These are phyloP conservation scores for Monilinia laxa DNA, from an alignment of 2,329 filamentous ascomycete species.

Conservation along the genomic window DNA sequence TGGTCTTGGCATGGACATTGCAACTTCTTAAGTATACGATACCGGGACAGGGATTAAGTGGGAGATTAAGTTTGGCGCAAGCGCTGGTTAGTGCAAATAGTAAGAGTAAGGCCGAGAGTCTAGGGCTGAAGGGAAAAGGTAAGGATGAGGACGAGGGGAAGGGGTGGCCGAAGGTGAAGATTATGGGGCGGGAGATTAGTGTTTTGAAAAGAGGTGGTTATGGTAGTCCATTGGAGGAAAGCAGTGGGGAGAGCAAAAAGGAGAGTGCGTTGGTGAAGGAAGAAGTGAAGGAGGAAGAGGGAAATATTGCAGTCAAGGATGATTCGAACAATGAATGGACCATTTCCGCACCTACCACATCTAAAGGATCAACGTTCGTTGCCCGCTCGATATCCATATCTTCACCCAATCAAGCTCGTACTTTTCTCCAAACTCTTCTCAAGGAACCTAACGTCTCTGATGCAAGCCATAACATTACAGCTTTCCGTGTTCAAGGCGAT, in stretches of 20 bases:
- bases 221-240: conserved; percentile 24
- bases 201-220: conserved; percentile 79
- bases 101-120: conserved; percentile 55
- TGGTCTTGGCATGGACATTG: conserved; percentile 78
- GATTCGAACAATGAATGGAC: conserved; percentile 45
- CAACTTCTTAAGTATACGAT: conserved; percentile 75
- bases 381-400: conserved; percentile 51
- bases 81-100: conserved; percentile 82
- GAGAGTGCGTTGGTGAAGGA: conserved; percentile 14
- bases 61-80: conserved; percentile 77
- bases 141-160: conserved; percentile 20
- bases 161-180: conserved; percentile 61
- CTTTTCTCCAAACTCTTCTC: conserved; percentile 51
- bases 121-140: conserved; percentile 21
- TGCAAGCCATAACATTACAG: conserved; percentile 54
- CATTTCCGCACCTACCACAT: conserved; percentile 51
- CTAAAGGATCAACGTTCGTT: conserved; percentile 57
- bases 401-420: conserved; percentile 44
- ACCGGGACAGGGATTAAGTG: conserved; percentile 83
- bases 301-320: not conserved
- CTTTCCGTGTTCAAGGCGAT: conserved; percentile 36
- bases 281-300: conserved; percentile 7
- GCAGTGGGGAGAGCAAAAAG: conserved; percentile 20
- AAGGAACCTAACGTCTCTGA: conserved; percentile 51
- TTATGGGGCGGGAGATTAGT: conserved; percentile 71